Base-by-base conservation (phyloP, 2,329 filamentous ascomycete genomes). In the Aaosphaeria pasadenensis region DNA sequence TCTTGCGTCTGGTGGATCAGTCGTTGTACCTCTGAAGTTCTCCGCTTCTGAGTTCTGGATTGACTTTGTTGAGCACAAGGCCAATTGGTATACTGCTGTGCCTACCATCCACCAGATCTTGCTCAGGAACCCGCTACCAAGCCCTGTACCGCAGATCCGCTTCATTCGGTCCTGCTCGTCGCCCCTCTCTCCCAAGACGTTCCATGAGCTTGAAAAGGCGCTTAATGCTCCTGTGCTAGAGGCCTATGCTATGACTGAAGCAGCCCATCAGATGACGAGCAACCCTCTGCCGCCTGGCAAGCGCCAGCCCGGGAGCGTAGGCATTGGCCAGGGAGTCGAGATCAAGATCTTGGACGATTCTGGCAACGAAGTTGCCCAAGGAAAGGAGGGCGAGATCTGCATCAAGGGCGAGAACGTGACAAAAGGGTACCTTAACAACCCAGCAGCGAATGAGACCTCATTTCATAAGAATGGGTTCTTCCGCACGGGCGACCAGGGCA, bases 41-140 rank as follows among this genome's bases (percentile, higher is more conserved):
- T 92, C 88, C 4, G 89, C 90, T 6, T 81, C 82, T 1, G 85
- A 88, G 17, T 95, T 95, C 73, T 95, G 90, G 90, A 69, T 71
- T 28, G 86, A 94, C 67, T 94, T 94, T 62, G 78, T 78, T 56
- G 75, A 78, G 5, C 78, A 91, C 74, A 78, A 83, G 55, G 90
- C 89, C 29, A 95, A 89, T 68, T 95, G 90, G 90, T 95, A 94
- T 73, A 94, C 89, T 0, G 90, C 90, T 1, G 90, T 94, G n/a
- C 90, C 90, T 1, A 95, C 90, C 1, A 95, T 95, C 66, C 90
- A 95, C 70, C 89, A 94, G 65, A 92, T 95, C 60, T 78, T 95
- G 4, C 82, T 95, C 49, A 89, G 87, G 72, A 84, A 81, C 57
- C 83, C 87, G 5, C 69, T 81, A 3, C 90, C 89, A 4, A 80